Conservation (phyloP, 139 green algal species). For the Desmodesmus armatus region DNA sequence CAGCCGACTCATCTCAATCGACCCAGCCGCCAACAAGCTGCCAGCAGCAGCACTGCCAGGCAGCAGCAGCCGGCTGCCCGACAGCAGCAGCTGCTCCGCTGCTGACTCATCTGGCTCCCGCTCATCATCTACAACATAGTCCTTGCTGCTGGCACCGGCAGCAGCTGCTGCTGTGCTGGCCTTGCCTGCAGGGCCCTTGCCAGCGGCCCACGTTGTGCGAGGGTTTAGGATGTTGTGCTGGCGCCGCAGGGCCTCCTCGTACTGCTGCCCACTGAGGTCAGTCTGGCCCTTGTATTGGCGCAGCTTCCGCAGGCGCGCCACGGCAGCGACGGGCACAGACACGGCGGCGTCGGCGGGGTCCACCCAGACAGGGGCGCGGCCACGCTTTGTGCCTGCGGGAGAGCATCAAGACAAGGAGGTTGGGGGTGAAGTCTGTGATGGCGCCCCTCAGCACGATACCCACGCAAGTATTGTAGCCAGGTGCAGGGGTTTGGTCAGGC, state of each 20-base stretch:
- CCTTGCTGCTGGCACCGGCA: not conserved
- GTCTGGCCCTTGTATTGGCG: conserved; percentile 66
- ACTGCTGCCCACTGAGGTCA: conserved; percentile 68
- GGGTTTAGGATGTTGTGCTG: conserved; percentile 80
- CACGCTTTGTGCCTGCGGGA: not conserved
- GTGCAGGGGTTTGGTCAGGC: not conserved
- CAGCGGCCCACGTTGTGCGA: conserved; percentile 73
- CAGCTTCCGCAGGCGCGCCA: conserved; percentile 76
- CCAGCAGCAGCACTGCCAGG: not conserved
- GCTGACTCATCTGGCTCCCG: conserved; percentile 38
- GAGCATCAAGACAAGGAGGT: no score
- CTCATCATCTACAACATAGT: not conserved
- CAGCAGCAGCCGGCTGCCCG: conserved; percentile 56
- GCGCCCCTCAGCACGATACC: not conserved
- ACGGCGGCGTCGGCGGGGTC: conserved; percentile 72
- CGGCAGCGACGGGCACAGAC: conserved; percentile 64
- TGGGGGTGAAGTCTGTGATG: no score
- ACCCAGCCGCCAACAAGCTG: conserved; percentile 38
- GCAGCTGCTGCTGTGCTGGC: not conserved
- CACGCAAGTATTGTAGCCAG: not conserved
- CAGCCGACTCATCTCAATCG: conserved; percentile 78
- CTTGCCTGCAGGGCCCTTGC: not conserved
- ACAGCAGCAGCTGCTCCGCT: conserved; percentile 42
- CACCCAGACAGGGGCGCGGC: conserved; percentile 66
- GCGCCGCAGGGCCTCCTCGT: conserved; percentile 76